A percentile compares a stretch with the other conserved stretches of the same genome.
Conservation (phyloP, 2,329 filamentous ascomycete species). For the Fusarium brachygibbosum region DNA sequence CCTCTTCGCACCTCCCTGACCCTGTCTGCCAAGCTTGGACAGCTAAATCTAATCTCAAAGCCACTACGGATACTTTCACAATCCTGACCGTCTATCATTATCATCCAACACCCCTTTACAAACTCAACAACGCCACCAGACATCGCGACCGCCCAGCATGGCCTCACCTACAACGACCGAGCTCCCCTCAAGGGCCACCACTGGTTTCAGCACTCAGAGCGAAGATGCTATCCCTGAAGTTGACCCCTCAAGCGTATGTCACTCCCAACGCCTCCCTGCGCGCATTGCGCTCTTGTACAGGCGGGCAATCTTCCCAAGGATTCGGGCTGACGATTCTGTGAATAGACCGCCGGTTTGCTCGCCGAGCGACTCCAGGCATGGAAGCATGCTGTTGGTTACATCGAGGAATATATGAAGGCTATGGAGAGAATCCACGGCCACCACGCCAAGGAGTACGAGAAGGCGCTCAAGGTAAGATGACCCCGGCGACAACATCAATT, state of each 20-base stretch:
- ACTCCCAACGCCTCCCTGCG: background rate
- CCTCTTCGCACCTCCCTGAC: conserved; percentile 35
- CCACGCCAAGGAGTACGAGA: conserved; percentile 95
- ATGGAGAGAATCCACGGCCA: conserved; percentile 88
- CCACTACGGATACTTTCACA: conserved; percentile 7
- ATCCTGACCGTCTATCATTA: conserved; percentile 22
- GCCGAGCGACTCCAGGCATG: conserved; percentile 91
- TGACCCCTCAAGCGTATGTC: conserved; percentile 69
- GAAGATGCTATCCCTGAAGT: conserved; percentile 72
- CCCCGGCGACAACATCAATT: background rate
- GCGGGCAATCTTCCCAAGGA: background rate
- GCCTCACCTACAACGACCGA: conserved; percentile 51
- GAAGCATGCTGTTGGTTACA: conserved; percentile 92
- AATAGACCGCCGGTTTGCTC: conserved; percentile 81
- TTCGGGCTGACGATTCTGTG: conserved; percentile 19
- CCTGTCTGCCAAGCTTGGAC: conserved; percentile 41
- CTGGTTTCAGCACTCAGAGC: conserved; percentile 60
- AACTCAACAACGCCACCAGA: conserved; percentile 1
- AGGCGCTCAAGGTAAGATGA: conserved; percentile 79
- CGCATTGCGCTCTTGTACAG: background rate
- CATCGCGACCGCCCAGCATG: conserved; percentile 39
- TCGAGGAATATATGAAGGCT: conserved; percentile 89
- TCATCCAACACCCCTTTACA: conserved; percentile 7
- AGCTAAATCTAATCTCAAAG: conserved; percentile 34
- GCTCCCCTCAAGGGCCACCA: conserved; percentile 63